Base-by-base conservation (phyloP, 1,139 yeast genomes). In the Candida tropicalis region DNA sequence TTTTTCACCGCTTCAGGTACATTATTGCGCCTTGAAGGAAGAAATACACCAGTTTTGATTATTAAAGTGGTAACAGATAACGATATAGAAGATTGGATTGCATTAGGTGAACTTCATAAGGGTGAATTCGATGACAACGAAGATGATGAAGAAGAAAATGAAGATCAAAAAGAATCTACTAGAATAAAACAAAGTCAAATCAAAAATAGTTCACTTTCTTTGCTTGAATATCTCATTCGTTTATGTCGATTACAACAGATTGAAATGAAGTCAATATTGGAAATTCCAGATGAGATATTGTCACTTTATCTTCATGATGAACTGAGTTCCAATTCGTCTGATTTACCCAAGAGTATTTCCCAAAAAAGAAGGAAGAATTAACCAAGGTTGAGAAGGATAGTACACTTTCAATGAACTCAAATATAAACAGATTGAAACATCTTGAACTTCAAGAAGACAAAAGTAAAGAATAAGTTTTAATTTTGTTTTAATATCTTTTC, bases 1-100 rank as follows among this genome's bases (percentile, higher is more conserved):
- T 87, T 84, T 52, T 87, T 85, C 63, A 80, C 85, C 46, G 87
- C 87, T 1, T 83, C 91, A 2, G 95, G 95, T 0, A 75, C 75
- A 43, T 62, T 87, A 12, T 70, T 87, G 31, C 79, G 79, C 43
- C 66, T 87, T 13, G 88, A 83, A 34, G 88, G 81, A 35, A 70
- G 82, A 28, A 76, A 75, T 41, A 69, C 84, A 0, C 91, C 95
- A 0, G 93, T 87, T 0, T 65, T 87, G 41, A 85, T 87, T 2
- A 57, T 87, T 25, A 87, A 77, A 47, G 32, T 63, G 40, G 47
- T 59, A 31, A 34, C 23, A 20, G 60, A 58, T n/a, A 58, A 53
- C 11, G 64, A 52, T 2, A 56, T 55, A 4, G 70, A 63, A 27
- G 80, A 75, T 43, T 79, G 82, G 76, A 55, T 81, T 3, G 85